Evolutionary conservation across 225 moss, liverwort and hornwort genomes (phyloP), one percentile per base, ranked within the genome.

Genomic region (Lunularia cruciata): DNA sequence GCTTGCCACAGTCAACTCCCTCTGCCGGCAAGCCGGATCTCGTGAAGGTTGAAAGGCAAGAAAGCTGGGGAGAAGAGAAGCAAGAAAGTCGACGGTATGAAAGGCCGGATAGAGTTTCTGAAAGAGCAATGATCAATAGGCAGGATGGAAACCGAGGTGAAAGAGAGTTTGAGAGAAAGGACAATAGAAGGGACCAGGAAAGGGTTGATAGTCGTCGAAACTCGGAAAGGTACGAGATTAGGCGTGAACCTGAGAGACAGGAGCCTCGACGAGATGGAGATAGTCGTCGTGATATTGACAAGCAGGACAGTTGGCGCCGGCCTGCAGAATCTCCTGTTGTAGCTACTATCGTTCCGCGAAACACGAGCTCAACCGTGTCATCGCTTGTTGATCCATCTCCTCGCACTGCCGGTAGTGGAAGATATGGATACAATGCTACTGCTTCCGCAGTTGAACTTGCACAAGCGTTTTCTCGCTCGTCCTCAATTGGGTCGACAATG

Each of bases 231-330:
- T 79, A 65, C n/a, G 88, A 90, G 57, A 83, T 68, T 35, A 83
- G 86, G 31, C 88, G 89, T 30, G 92, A 92, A 55, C 72, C 73
- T 52, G 84, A 82, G n/a, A 68, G 68, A 42, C 86, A 84, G 57
- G 88, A 94, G 22, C 64, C 53, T 52, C 73, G 77, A 55, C 68
- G 81, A 33, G 81, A 74, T 30, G 68, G 15, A 19, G 78, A 82
- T 8, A 55, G 9, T 43, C 90, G 90, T 31, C 89, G 86, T 27
- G 93, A 98, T 68, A 86, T 93, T 45, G 89, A 98, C 53, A 93
- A 91, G 74, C 90, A 89, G 61, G 93, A 93, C 22, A 98, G 90
- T 54, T 98, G 96, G 96, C 92, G 96, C 26, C 81, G 91, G 57
- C 85, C 93, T 22, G 48, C 70, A 28, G 86, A 92, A 19, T 87